Base-by-base conservation (phyloP, 192 early-diverging fungal species). In the Ambispora gerdemannii region DNA sequence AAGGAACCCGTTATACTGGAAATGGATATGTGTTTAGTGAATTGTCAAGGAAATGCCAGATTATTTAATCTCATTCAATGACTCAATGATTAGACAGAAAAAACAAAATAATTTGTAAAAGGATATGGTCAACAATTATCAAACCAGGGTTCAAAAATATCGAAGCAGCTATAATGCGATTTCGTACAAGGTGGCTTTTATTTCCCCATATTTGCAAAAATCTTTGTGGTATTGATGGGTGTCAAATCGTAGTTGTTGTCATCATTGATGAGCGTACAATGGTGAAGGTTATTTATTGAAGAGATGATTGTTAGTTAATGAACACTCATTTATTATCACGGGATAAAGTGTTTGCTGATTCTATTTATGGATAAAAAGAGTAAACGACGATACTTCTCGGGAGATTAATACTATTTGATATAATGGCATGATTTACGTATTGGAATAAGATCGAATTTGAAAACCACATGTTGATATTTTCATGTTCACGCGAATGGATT, bases 1-100 rank as follows among this genome's bases (percentile, higher is more conserved):
- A 43, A 98, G 73, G 51, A 93, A 86, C 13, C 93, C 96, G 76
- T 98, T 98, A 84, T 98, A 98, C 77, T 98, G 96, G 71, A 98
- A 98, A 79, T 98, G 96, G 59, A 87, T 81, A 60, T 79, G 77
- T 77, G n/a, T 49, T 50, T 65, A 11, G 34, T n/a, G 47, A 20
- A 35, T 47, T 67, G 60, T 64, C 50, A 74, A 64, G 67, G 52
- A 49, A n/a, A n/a, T n/a, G 2, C 53, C 32, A 64, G 43, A 11
- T 7, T 13, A n/a, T 19, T 34, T 74, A 15, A 43, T 15, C 7
- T 43, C 7, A 43, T 15, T 43, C 7, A 43, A 10, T 15, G 38
- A 24, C 17, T 1, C 24, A 20, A 20, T 22, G 25, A 47, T 47
- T 35, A 28, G 20, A 50, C 28, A 30, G 11, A 25, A 24, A 68